Conservation (phyloP, 306 rosid genomes). For the Carpinus fangiana region DNA sequence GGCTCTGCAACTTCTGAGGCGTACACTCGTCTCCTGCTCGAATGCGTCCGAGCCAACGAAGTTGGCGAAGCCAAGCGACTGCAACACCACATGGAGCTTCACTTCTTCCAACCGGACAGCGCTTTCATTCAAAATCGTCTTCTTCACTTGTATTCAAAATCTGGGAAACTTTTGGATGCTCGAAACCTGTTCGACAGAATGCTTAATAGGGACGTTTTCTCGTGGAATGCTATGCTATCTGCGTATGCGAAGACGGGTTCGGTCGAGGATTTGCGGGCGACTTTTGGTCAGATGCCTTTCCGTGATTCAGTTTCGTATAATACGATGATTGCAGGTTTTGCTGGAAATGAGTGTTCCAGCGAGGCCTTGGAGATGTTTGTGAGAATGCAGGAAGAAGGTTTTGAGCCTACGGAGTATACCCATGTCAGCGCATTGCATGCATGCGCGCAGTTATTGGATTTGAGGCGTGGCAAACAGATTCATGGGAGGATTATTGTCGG, state of each 20-base stretch:
- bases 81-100: slow-evolving; percentile 65
- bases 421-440: slow-evolving; percentile 61
- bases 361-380: slow-evolving; percentile 41
- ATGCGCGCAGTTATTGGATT: slow-evolving; percentile 32
- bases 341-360: slow-evolving; percentile 40
- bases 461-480: slow-evolving; percentile 53
- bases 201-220: slow-evolving; percentile 53
- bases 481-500: slow-evolving; percentile 41
- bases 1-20: slow-evolving; percentile 51
- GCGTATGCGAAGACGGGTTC: slow-evolving; percentile 21
- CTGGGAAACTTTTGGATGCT: slow-evolving; percentile 50
- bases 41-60: slow-evolving; percentile 57
- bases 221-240: slow-evolving; percentile 67
- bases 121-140: slow-evolving; percentile 62
- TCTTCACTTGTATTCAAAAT: slow-evolving; percentile 48
- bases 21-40: slow-evolving; percentile 61
- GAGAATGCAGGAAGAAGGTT: slow-evolving; percentile 55
- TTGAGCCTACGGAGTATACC: slow-evolving; percentile 48
- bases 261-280: slow-evolving; percentile 13
- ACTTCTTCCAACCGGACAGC: slow-evolving; percentile 52
- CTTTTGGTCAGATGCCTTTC: slow-evolving; percentile 54
- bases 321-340: slow-evolving; percentile 47
- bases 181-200: slow-evolving; percentile 53
- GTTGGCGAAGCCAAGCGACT: slow-evolving; percentile 59
- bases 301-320: slow-evolving; percentile 60